Conservation (phyloP, 73 alveolate genomes). For the Paramecium tetraurelia region DNA sequence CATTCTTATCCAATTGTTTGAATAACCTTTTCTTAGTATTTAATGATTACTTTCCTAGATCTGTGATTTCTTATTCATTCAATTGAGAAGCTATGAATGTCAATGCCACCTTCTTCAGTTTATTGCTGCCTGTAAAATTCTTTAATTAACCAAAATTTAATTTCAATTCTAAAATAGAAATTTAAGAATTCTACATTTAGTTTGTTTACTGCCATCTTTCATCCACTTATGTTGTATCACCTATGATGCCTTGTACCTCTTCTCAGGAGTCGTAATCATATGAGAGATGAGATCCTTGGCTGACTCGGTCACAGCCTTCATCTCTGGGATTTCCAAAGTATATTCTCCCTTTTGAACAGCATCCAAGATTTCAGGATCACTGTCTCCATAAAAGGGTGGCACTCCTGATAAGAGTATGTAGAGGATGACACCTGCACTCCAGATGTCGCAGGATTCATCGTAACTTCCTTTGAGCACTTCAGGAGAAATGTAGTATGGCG, state of each 20-base stretch:
- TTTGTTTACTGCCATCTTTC: slow-evolving; percentile 57
- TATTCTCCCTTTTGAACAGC: slow-evolving; percentile 67
- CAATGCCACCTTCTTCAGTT: slow-evolving; percentile 64
- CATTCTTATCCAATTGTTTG: slow-evolving; percentile 63
- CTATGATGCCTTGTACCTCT: slow-evolving; percentile 66
- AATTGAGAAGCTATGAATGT: slow-evolving; percentile 65
- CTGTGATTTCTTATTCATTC: slow-evolving; percentile 56
- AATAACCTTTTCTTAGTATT: neutral
- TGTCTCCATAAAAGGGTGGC: slow-evolving; percentile 79
- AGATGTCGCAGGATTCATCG: slow-evolving; percentile 73
- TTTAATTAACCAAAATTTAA: slow-evolving; percentile 40
- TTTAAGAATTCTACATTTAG: neutral
- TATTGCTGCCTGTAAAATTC: slow-evolving; percentile 54
- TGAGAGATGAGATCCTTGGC: slow-evolving; percentile 72
- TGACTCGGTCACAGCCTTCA: slow-evolving; percentile 53
- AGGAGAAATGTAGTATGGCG: slow-evolving; percentile 72
- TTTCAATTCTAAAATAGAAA: neutral
- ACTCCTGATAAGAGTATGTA: slow-evolving; percentile 72
- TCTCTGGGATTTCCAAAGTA: slow-evolving; percentile 60
- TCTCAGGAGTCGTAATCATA: slow-evolving; percentile 59
- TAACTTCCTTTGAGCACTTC: slow-evolving; percentile 73
- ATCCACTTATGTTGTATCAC: slow-evolving; percentile 68
- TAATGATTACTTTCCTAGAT: slow-evolving; percentile 51
- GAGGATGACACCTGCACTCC: slow-evolving; percentile 75
- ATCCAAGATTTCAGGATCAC: slow-evolving; percentile 68